Conservation (phyloP, 129 eudicot species). For the Artemisia argyi region DNA sequence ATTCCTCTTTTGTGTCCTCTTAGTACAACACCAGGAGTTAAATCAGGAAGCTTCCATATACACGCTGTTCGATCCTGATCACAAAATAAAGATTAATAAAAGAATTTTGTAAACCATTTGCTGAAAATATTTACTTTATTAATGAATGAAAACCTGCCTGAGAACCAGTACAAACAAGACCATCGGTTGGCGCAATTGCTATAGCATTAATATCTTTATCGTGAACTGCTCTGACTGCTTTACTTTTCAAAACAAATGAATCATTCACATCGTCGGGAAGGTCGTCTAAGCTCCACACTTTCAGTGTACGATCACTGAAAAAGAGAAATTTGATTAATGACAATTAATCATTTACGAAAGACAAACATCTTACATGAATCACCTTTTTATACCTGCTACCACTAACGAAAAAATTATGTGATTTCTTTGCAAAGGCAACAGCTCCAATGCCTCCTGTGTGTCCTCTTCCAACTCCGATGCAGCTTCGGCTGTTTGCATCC, state of each 20-base stretch:
- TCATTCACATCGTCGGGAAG: constrained; percentile 45
- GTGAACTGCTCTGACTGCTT: constrained; percentile 81
- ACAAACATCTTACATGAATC: neutral
- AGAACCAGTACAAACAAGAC: constrained; percentile 90
- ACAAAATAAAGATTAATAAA: neutral
- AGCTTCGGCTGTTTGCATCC: constrained; percentile 53
- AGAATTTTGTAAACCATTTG: too few species aligned
- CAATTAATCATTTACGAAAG: neutral
- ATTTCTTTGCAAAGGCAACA: constrained; percentile 82
- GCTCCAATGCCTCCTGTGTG: constrained; percentile 96
- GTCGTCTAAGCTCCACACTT: constrained; percentile 82
- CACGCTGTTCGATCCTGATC: constrained; percentile 88
- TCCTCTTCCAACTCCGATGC: constrained; percentile 84
- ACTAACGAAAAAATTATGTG: constrained; percentile 63
- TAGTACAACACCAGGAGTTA: constrained; percentile 62
- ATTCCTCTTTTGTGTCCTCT: constrained; percentile 95
- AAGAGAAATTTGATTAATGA: constrained; percentile 17
- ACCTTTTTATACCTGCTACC: constrained; percentile 69
- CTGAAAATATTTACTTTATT: too few species aligned
- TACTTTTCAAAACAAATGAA: constrained; percentile 61
- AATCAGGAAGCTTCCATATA: constrained; percentile 85
- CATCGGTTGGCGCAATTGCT: constrained; percentile 90
- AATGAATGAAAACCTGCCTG: constrained; percentile 44
- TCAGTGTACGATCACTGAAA: constrained; percentile 77
- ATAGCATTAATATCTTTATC: constrained; percentile 87